A percentile compares a stretch with the other conserved stretches of the same genome.
Conservation (phyloP, 371 early-diverging fungal species). For the Coemansia sp. region DNA sequence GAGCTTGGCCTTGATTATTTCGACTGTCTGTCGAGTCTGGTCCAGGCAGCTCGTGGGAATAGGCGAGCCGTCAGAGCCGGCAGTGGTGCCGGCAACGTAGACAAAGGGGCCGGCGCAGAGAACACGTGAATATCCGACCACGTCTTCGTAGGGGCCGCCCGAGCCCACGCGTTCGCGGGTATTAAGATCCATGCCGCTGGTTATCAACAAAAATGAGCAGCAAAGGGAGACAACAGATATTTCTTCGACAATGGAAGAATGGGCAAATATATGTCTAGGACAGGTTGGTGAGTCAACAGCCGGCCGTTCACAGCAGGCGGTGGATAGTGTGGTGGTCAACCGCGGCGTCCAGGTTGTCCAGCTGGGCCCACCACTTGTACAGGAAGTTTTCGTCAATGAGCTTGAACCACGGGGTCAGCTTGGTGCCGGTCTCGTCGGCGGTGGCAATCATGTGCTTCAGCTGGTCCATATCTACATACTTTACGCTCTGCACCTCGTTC, state of each 20-base stretch:
- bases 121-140: constrained; percentile 35
- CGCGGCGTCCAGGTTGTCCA: constrained; percentile 67
- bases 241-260: not conserved
- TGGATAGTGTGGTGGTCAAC: constrained; percentile 77
- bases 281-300: not conserved
- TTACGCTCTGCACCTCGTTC: constrained; percentile 78
- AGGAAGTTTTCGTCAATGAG: constrained; percentile 87
- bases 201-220: not conserved
- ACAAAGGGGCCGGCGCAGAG: constrained; percentile 23
- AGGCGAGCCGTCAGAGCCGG: constrained; percentile 24
- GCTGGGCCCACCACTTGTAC: constrained; percentile 91
- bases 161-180: constrained; percentile 22
- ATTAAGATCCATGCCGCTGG: constrained; percentile 12
- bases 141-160: constrained; percentile 36
- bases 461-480: constrained; percentile 77
- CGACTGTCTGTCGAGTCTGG: constrained; percentile 24
- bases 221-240: not conserved
- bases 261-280: not conserved
- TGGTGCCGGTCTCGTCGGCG: constrained; percentile 55
- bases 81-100: constrained; percentile 39
- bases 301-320: constrained; percentile 47
- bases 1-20: constrained; percentile 27
- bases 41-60: constrained; percentile 6
- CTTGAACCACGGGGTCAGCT: constrained; percentile 95
- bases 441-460: constrained; percentile 67